Conservation (phyloP, 2,329 filamentous ascomycete genomes). For the Fusarium nygamai region DNA sequence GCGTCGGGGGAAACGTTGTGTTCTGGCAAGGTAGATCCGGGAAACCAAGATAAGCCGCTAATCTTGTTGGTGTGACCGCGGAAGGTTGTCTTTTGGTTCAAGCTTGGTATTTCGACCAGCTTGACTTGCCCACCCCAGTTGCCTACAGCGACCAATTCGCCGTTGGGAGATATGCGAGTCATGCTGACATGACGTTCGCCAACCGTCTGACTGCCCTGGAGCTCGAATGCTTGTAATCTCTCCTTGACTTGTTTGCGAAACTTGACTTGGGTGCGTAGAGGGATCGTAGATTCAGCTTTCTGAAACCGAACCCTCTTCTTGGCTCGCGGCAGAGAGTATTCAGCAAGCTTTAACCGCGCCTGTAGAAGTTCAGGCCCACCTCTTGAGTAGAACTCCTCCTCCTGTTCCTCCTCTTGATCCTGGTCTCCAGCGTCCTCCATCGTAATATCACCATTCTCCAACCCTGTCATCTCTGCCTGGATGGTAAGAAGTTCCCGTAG, state of each 20-base stretch:
- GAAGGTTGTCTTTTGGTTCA: conserved; percentile 79
- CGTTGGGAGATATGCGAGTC: conserved; percentile 87
- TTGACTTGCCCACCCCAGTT: conserved; percentile 94
- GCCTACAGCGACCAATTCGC: conserved; percentile 84
- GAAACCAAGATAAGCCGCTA: conserved; percentile 90
- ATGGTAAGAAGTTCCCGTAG: conserved; percentile 82
- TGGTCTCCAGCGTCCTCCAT: conserved; percentile 70
- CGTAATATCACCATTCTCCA: conserved; percentile 66
- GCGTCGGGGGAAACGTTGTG: conserved; percentile 75
- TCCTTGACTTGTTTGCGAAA: conserved; percentile 92
- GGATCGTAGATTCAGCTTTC: conserved; percentile 82
- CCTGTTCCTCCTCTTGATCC: conserved; percentile 75
- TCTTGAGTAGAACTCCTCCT: conserved; percentile 95
- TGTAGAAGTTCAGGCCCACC: conserved; percentile 79
- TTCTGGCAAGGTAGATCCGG: conserved; percentile 78
- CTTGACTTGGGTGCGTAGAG: conserved; percentile 89
- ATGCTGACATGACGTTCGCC: conserved; percentile 93
- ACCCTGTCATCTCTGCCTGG: conserved; percentile 70
- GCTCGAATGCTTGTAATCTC: conserved; percentile 81
- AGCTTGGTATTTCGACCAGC: conserved; percentile 82
- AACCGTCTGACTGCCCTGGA: conserved; percentile 93
- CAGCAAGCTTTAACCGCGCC: conserved; percentile 81
- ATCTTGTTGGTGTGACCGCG: conserved; percentile 90
- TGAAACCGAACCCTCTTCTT: conserved; percentile 81
- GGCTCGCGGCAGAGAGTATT: conserved; percentile 84